These are phyloP conservation scores for Penicillium sp. DNA, from an alignment of 2,329 filamentous ascomycete genomes.

Conservation along the genomic window DNA sequence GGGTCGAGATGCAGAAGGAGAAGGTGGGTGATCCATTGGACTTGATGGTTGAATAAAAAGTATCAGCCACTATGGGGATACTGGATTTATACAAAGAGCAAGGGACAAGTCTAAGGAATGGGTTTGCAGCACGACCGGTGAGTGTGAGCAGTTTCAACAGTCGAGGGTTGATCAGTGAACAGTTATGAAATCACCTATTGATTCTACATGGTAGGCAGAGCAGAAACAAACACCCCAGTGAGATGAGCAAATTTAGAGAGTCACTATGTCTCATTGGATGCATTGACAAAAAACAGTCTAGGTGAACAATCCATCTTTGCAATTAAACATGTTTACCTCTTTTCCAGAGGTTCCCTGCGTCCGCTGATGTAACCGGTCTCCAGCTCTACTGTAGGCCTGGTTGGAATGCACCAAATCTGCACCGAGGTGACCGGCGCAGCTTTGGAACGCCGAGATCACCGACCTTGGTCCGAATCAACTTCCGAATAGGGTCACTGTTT, in stretches of 20 bases:
- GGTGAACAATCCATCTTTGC: background rate
- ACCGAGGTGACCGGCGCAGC: background rate
- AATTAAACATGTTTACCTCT: background rate
- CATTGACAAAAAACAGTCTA: background rate
- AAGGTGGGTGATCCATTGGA: background rate
- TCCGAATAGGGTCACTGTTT: background rate
- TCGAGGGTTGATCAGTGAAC: background rate
- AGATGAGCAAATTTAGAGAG: background rate
- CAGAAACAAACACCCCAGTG: background rate
- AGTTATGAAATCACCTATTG: background rate
- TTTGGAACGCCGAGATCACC: background rate
- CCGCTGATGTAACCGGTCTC: background rate
- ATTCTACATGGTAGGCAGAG: background rate
- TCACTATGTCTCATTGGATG: background rate
- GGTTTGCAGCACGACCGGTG: background rate
- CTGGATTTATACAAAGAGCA: background rate
- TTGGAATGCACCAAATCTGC: background rate
- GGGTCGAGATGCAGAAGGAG: background rate
- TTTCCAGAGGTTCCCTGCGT: background rate
- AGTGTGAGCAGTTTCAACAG: background rate
- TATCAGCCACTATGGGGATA: background rate
- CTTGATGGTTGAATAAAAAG: background rate
- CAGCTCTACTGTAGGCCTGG: background rate
- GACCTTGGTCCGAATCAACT: background rate
- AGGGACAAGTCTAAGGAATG: background rate